Percentiles rank a stretch among this genome's conserved stretches.
These are phyloP conservation scores for Cyberlindnera mrakii DNA, from an alignment of 805 yeast species.

Conservation along the genomic window DNA sequence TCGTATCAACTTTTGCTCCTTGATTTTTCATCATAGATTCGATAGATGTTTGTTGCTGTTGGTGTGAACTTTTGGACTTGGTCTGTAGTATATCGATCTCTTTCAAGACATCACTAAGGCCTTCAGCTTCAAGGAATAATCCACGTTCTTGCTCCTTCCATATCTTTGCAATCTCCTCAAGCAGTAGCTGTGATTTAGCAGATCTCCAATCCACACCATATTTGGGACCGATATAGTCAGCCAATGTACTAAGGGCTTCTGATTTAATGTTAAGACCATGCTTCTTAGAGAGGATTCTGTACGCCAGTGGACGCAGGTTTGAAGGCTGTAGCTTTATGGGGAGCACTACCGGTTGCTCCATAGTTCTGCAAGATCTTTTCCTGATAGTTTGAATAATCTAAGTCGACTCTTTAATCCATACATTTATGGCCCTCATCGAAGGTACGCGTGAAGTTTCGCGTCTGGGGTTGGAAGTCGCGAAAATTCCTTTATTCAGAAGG, in stretches of 20 bases:
- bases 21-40: constrained; percentile 7
- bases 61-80: constrained; percentile 4
- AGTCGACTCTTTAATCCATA: too few species aligned
- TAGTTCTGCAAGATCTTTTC: background rate
- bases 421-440: too few species aligned
- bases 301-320: constrained; percentile 85
- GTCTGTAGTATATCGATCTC: constrained; percentile 38
- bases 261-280: constrained; percentile 88
- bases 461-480: too few species aligned
- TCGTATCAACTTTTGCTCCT: constrained; percentile 7
- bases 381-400: background rate
- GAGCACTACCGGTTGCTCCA: constrained; percentile 34
- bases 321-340: constrained; percentile 79
- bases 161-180: constrained; percentile 71
- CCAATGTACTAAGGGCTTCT: constrained; percentile 67
- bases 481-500: too few species aligned
- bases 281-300: constrained; percentile 82
- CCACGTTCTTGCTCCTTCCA: constrained; percentile 94
- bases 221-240: constrained; percentile 66
- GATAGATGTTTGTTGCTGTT: constrained; percentile 7
- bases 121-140: constrained; percentile 72
- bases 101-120: constrained; percentile 54
- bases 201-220: constrained; percentile 89
- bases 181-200: constrained; percentile 48
- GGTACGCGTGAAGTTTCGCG: too few species aligned